A percentile compares a stretch with the other conserved stretches of the same genome.
phyloP scores from a whole-genome alignment of 805 yeast species.

The Teunomyces pallodes region DNA sequence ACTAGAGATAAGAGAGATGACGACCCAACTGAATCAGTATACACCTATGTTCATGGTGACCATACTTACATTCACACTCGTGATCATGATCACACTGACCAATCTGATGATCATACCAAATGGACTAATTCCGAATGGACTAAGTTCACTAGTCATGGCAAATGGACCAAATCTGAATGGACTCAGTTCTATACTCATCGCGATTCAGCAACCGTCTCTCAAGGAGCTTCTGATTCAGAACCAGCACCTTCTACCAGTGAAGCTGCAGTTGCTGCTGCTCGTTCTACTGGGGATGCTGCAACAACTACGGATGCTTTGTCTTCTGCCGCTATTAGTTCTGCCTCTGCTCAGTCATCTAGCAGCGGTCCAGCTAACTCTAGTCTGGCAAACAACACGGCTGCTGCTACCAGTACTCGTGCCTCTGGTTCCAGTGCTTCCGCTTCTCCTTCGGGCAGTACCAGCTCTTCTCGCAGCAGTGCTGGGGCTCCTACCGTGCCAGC shows the following conservation, averaged over 20 bases:
- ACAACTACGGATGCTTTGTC: background rate
- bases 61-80: background rate
- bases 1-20: background rate
- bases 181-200: background rate
- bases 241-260: background rate
- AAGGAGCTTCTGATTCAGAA: background rate
- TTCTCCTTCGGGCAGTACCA: background rate
- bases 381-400: background rate
- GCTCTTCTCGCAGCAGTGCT: background rate
- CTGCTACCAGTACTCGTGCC: background rate
- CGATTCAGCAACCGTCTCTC: background rate
- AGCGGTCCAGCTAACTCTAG: background rate
- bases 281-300: slow-evolving; percentile 1
- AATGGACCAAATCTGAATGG: background rate
- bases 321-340: background rate
- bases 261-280: slow-evolving; percentile 2
- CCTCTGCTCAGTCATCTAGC: background rate
- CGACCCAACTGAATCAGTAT: background rate
- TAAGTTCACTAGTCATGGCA: background rate
- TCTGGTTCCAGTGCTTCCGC: background rate
- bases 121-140: slow-evolving; percentile 1
- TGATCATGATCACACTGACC: background rate
- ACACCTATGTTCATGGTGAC: background rate
- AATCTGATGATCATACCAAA: background rate
- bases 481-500: background rate